Evolutionary conservation across 352 stramenopile genomes (phyloP).

Genomic region (Pythium phragmiticola): DNA sequence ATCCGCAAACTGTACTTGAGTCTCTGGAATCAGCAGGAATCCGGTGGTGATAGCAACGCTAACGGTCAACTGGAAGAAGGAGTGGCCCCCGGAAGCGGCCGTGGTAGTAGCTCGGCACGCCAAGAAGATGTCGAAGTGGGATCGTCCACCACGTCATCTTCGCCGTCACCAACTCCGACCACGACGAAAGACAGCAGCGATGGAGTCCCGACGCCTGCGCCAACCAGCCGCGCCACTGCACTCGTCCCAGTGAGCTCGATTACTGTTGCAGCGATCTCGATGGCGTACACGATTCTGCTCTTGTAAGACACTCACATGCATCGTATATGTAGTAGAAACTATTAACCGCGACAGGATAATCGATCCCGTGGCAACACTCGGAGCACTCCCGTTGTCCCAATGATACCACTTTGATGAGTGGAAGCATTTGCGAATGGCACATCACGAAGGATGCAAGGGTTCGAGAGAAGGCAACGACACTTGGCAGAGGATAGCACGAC

Average conservation of each 20-base stretch:
- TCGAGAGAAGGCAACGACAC: no score
- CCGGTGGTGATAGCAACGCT: background rate
- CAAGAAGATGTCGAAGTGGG: background rate
- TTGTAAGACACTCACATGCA: background rate
- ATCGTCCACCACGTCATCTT: background rate
- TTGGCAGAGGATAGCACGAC: no score
- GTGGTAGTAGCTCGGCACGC: background rate
- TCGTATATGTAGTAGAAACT: background rate
- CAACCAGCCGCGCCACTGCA: background rate
- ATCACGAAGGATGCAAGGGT: no score
- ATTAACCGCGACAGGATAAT: no score
- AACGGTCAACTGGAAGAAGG: background rate
- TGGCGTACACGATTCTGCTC: slow-evolving; percentile 2
- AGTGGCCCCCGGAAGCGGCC: background rate
- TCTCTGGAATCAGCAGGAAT: background rate
- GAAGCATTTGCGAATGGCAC: no score
- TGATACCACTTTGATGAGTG: no score
- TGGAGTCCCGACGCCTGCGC: background rate
- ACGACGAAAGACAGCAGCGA: background rate
- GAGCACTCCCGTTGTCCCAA: no score
- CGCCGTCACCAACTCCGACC: background rate
- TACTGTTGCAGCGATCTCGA: background rate
- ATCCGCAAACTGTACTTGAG: slow-evolving; percentile 8
- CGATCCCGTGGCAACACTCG: no score
- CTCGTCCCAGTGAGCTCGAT: background rate